Percentiles rank a stretch among this genome's conserved stretches.
Evolutionary conservation across 2,329 filamentous ascomycete genomes (phyloP).

Genomic region (Claviceps sp.): DNA sequence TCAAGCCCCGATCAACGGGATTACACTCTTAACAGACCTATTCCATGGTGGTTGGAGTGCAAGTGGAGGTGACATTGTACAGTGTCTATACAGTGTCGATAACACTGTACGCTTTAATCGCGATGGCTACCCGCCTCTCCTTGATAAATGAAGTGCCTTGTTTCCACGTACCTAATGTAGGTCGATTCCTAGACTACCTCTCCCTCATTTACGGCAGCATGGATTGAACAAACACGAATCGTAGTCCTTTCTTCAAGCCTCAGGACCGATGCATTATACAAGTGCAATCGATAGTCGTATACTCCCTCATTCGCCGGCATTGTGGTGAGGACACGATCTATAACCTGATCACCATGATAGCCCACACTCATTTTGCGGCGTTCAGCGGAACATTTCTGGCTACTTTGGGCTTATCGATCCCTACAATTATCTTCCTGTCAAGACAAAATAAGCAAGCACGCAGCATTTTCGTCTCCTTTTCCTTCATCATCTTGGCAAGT

Average conservation of each 20-base stretch:
- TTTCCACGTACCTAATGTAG: neutral
- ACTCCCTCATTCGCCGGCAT: neutral
- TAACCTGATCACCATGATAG: constrained; percentile 1
- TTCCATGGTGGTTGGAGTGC: no score
- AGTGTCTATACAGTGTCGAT: neutral
- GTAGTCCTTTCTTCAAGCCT: neutral
- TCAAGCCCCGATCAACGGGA: neutral
- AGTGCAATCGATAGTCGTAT: neutral
- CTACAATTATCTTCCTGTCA: constrained; percentile 3
- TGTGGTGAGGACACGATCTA: neutral
- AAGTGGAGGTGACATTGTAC: neutral
- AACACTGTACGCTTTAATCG: neutral
- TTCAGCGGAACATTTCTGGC: constrained; percentile 1
- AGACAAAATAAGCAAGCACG: neutral
- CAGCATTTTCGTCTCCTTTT: neutral
- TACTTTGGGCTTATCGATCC: constrained; percentile 3
- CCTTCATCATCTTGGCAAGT: constrained; percentile 8
- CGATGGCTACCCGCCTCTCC: neutral
- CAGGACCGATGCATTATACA: neutral
- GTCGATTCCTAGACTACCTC: neutral
- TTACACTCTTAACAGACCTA: no score
- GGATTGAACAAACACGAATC: neutral
- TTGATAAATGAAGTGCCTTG: neutral
- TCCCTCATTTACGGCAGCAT: neutral
- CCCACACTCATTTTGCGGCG: neutral